These are phyloP conservation scores for Tetrapisispora nanseiensis DNA, from an alignment of 805 yeast species.

Conservation along the genomic window DNA sequence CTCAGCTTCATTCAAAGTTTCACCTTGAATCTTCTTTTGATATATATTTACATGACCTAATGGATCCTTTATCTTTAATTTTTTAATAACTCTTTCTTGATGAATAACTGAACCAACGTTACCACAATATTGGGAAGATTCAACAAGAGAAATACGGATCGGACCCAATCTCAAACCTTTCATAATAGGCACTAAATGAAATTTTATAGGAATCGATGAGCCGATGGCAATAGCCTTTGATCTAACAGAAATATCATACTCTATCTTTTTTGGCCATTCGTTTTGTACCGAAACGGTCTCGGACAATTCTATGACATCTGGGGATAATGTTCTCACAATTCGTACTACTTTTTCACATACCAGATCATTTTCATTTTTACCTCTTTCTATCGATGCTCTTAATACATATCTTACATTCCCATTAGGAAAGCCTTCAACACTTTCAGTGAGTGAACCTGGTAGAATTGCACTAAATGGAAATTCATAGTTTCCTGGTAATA, in stretches of 20 bases:
- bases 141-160: conserved; percentile 59
- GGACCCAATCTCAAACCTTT: conserved; percentile 75
- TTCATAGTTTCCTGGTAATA: conserved; percentile 74
- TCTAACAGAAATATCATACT: conserved; percentile 79
- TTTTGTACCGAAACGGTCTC: conserved; percentile 92
- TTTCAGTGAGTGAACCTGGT: conserved; percentile 80
- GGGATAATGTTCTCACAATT: conserved; percentile 74
- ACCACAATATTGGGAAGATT: conserved; percentile 54
- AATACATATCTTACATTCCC: conserved; percentile 63
- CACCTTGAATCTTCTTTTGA: conserved; percentile 8
- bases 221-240: conserved; percentile 87
- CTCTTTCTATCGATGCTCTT: conserved; percentile 74
- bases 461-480: conserved; percentile 79
- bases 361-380: conserved; percentile 60
- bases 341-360: conserved; percentile 62
- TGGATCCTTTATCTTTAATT: conserved; percentile 36
- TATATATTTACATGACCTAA: conserved; percentile 12
- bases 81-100: conserved; percentile 55
- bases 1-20: conserved; percentile 17
- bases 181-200: conserved; percentile 65
- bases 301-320: conserved; percentile 78
- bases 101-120: conserved; percentile 45
- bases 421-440: conserved; percentile 82
- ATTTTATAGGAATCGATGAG: conserved; percentile 56
- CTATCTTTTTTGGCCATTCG: conserved; percentile 91